Evolutionary conservation across 805 yeast species (phyloP), one percentile per base, ranked within the genome.

Genomic region (Jamesozyma piceae): DNA sequence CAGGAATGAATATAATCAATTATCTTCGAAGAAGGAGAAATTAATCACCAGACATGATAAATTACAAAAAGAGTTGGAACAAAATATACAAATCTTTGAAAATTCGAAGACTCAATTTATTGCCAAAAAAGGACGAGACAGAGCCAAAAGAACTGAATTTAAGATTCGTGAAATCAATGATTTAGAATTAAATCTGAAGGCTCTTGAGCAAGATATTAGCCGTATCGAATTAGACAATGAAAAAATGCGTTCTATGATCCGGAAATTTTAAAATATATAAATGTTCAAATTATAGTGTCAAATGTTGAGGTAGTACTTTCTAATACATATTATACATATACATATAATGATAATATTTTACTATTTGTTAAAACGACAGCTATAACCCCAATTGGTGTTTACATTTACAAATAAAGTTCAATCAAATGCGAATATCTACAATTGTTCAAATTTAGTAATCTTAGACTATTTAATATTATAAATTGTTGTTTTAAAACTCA

Each of bases 201-300:
- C 57, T 3, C 42, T 61, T 27, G 65, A 61, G 41, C 65, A 61
- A 47, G 64, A 61, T 44, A 52, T 61, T 33, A 54, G 54, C 37
- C 51, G 65, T 20, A 42, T 59, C 4, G 63, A 59, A 39, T 46
- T 47, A 14, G 65, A 57, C 38, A 60, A 60, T 40, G 57, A 53
- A 17, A 54, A 49, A 8, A 24, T 24, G 28, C 28, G 6, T 11
- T 24, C 28, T 6, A 24, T 24, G 28, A 24, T 24, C 28, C 28
- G 28, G 6, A 24, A 24, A 11, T 24, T 8, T 11, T 24, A 24
- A 24, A n/a, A n/a, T n/a, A n/a, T n/a, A n/a, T n/a, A n/a, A n/a
- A n/a, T n/a, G n/a, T n/a, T n/a, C n/a, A n/a, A n/a, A n/a, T n/a
- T n/a, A n/a, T n/a, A n/a, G n/a, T n/a, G n/a, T n/a, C n/a, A n/a